Evolutionary conservation across 331 rosid species (phyloP).

Genomic region (Quercus tomentella): DNA sequence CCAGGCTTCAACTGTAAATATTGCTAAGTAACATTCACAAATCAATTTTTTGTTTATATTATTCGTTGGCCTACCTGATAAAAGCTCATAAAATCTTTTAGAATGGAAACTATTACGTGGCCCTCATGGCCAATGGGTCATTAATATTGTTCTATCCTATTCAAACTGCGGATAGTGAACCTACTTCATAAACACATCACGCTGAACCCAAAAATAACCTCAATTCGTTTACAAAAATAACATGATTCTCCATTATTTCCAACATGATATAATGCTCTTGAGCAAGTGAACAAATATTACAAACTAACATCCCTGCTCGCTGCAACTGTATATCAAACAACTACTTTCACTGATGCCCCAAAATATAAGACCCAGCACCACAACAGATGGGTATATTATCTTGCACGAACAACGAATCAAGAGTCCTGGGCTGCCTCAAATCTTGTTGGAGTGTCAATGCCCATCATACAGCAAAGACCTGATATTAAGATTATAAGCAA

Average conservation of each 20-base stretch:
- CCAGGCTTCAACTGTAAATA: neutral
- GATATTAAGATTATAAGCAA: slow-evolving; percentile 86
- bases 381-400: slow-evolving; percentile 9
- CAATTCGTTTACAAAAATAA: neutral
- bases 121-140: neutral
- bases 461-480: slow-evolving; percentile 99
- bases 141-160: neutral
- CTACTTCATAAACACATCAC: neutral
- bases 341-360: slow-evolving; percentile 7
- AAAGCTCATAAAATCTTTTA: neutral
- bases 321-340: slow-evolving; percentile 18
- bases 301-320: slow-evolving; percentile 10
- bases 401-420: slow-evolving; percentile 34
- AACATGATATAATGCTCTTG: slow-evolving; percentile 8
- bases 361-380: slow-evolving; percentile 25
- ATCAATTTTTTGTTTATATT: no score
- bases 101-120: neutral
- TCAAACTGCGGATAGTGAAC: neutral
- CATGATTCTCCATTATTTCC: slow-evolving; percentile 17
- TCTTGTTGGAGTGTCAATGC: slow-evolving; percentile 96
- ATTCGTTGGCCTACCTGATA: neutral
- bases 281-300: slow-evolving; percentile 26
- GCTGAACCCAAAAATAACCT: slow-evolving; percentile 8
- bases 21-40: no score
- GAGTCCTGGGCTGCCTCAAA: slow-evolving; percentile 89